A percentile compares a stretch with the other conserved stretches of the same genome.
These are phyloP conservation scores for Lentinula lateritia DNA, from an alignment of 768 basidiomycete genomes.

Conservation along the genomic window DNA sequence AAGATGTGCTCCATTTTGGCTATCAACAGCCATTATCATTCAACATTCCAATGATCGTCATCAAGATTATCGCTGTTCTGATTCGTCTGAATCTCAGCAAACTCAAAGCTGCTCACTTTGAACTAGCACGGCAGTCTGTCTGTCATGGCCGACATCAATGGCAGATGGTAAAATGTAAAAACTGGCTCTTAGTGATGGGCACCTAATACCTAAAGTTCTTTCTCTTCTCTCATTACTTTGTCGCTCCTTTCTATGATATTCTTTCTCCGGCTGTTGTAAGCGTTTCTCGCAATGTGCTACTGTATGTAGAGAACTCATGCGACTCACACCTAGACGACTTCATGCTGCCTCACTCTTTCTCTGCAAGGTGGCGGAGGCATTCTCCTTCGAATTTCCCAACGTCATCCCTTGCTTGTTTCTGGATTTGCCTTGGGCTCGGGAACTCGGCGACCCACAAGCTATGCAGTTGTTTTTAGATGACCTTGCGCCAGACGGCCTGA, in stretches of 20 bases:
- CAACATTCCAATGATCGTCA: neutral
- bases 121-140: neutral
- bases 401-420: neutral
- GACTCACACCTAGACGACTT: neutral
- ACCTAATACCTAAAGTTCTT: neutral
- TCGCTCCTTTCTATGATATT: neutral
- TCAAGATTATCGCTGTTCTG: neutral
- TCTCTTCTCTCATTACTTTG: neutral
- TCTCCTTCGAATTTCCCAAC: neutral
- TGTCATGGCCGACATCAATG: neutral
- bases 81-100: neutral
- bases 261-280: neutral
- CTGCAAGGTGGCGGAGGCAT: neutral
- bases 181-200: neutral
- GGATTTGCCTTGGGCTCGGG: neutral
- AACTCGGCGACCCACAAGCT: neutral
- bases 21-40: neutral
- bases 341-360: neutral
- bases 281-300: neutral
- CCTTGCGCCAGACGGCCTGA: neutral
- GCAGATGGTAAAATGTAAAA: neutral
- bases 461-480: neutral
- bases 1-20: neutral
- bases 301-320: neutral
- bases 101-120: neutral